Evolutionary conservation across 1,139 yeast genomes (phyloP).

Genomic region (Saccharomyces pastorianus): DNA sequence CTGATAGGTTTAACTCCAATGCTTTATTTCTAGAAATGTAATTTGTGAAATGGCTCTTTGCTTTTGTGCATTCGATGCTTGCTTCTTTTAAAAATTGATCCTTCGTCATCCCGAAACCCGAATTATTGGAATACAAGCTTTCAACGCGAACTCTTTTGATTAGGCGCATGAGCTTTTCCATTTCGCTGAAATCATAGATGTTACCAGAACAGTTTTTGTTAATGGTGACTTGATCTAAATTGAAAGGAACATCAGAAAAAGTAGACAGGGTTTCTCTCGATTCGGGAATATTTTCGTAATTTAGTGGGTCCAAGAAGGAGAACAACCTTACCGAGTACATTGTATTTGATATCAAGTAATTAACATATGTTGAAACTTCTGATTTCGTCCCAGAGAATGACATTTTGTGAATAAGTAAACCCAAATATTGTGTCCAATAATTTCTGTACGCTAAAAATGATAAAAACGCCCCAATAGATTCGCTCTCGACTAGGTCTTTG

Average conservation of each 20-base stretch:
- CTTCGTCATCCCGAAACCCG: no score
- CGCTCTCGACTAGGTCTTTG: constrained; percentile 31
- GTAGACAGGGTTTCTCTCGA: constrained; percentile 25
- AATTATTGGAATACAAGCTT: no score
- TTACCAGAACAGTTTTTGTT: constrained; percentile 25
- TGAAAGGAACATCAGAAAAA: constrained; percentile 36
- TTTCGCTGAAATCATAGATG: constrained; percentile 29
- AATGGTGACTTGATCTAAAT: constrained; percentile 24
- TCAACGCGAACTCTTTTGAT: neutral
- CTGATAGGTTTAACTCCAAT: constrained; percentile 47
- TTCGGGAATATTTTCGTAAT: constrained; percentile 38
- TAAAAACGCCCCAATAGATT: constrained; percentile 47
- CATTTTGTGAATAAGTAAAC: constrained; percentile 66
- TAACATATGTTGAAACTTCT: constrained; percentile 47
- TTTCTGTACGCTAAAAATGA: constrained; percentile 59
- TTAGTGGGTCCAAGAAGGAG: constrained; percentile 61
- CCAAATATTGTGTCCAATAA: constrained; percentile 53
- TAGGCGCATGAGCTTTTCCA: constrained; percentile 21
- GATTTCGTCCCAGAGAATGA: constrained; percentile 45
- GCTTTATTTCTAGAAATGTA: constrained; percentile 41
- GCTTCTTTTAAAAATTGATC: constrained; percentile 14
- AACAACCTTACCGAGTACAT: constrained; percentile 51
- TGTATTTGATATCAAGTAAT: constrained; percentile 40
- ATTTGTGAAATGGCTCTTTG: constrained; percentile 32
- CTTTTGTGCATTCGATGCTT: constrained; percentile 13